Conservation (phyloP, 2,329 filamentous ascomycete species). For the Periconia sp. region DNA sequence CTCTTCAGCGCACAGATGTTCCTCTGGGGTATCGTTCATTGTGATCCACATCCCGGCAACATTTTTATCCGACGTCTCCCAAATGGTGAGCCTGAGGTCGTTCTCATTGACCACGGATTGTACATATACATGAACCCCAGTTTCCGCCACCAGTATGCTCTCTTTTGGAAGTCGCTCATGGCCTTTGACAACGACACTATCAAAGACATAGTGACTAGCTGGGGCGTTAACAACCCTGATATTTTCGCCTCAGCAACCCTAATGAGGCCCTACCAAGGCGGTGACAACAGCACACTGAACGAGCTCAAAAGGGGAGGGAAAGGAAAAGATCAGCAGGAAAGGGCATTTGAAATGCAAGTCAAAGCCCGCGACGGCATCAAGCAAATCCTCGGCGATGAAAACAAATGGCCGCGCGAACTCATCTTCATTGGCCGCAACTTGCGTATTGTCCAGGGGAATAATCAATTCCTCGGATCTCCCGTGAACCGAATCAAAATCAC, state of each 20-base stretch:
- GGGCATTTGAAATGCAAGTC: constrained; percentile 80
- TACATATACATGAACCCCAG: constrained; percentile 88
- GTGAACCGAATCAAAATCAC: constrained; percentile 95
- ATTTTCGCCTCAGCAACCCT: constrained; percentile 91
- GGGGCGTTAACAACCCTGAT: constrained; percentile 89
- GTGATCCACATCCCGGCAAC: constrained; percentile 96
- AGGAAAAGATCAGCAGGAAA: constrained; percentile 61
- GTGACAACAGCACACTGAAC: constrained; percentile 70
- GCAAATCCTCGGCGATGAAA: constrained; percentile 81
- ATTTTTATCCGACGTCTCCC: constrained; percentile 91
- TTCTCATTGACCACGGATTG: constrained; percentile 95
- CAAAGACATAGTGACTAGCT: constrained; percentile 71
- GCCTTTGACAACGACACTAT: constrained; percentile 91
- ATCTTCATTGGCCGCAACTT: constrained; percentile 92
- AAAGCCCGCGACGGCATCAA: constrained; percentile 75
- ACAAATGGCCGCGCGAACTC: constrained; percentile 87
- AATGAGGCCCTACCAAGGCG: constrained; percentile 88
- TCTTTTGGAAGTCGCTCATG: constrained; percentile 93
- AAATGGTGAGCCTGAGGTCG: constrained; percentile 82
- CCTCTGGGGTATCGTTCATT: constrained; percentile 93
- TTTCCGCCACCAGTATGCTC: constrained; percentile 84
- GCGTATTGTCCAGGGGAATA: constrained; percentile 91
- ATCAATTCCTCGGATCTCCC: constrained; percentile 86
- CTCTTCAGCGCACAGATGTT: constrained; percentile 98
- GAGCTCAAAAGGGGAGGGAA: constrained; percentile 61